Percentiles rank a stretch among this genome's conserved stretches.
phyloP scores from a whole-genome alignment of 345 rosid genomes.

The Aegle marmelos region DNA sequence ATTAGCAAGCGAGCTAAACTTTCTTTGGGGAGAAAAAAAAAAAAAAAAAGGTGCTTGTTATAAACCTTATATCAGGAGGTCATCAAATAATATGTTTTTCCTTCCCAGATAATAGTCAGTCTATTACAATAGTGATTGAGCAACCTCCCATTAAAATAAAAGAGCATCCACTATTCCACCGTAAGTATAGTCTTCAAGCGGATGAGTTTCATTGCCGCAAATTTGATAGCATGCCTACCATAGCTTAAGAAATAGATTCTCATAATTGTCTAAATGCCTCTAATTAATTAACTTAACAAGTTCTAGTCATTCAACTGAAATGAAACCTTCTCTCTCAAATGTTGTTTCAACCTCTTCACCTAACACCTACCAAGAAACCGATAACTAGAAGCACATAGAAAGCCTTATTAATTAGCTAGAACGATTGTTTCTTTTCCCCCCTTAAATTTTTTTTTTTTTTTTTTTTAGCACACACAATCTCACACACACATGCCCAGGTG shows the following conservation, averaged over 20 bases:
- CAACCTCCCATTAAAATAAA: neutral
- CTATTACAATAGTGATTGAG: neutral
- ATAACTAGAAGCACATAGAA: neutral
- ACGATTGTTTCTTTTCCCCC: no score
- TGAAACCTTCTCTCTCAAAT: neutral
- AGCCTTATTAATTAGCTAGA: neutral
- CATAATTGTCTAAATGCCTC: neutral
- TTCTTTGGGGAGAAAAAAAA: no score
- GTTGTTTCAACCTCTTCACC: conserved; percentile 10
- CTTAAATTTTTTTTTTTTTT: no score
- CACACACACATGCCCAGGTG: no score
- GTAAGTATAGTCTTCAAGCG: neutral
- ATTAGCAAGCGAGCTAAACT: neutral
- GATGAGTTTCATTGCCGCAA: neutral
- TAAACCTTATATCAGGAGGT: no score
- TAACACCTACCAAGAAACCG: neutral
- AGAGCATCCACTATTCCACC: neutral
- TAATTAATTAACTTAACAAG: neutral
- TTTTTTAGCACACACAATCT: no score
- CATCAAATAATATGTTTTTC: neutral
- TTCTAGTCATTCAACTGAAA: neutral
- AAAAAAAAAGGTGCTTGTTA: neutral
- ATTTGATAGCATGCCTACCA: neutral
- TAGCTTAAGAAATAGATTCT: neutral
- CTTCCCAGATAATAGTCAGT: no score